Evolutionary conservation across 2,329 filamentous ascomycete species (phyloP).

Genomic region (Paraphoma sp.): DNA sequence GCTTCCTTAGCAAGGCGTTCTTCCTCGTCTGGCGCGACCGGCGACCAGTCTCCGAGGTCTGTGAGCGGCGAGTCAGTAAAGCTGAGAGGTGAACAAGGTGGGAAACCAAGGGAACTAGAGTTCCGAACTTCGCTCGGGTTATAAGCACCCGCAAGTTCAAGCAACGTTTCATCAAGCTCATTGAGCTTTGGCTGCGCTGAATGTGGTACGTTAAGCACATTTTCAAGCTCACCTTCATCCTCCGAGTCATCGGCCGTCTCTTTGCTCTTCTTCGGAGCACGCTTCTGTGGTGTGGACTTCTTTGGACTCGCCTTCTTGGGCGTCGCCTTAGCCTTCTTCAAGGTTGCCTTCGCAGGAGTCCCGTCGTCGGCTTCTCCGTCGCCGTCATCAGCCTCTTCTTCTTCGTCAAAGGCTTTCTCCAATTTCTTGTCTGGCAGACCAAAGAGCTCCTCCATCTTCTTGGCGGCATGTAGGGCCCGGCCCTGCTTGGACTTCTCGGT

Average conservation of each 20-base stretch:
- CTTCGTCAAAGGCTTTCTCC: constrained; percentile 8
- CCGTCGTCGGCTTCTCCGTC: neutral
- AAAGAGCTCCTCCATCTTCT: constrained; percentile 6
- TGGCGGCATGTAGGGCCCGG: neutral
- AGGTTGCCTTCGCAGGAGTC: no score
- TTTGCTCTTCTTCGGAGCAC: neutral
- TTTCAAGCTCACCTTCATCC: neutral
- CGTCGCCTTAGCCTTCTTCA: no score
- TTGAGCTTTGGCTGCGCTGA: constrained; percentile 1
- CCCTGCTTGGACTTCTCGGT: constrained; percentile 10
- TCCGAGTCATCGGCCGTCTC: neutral
- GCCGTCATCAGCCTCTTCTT: neutral
- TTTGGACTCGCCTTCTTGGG: neutral
- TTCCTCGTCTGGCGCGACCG: neutral
- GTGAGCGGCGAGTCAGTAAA: neutral
- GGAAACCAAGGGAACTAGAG: neutral
- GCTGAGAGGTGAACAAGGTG: neutral
- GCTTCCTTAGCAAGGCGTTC: neutral
- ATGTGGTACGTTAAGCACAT: neutral
- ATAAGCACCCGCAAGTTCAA: constrained; percentile 4
- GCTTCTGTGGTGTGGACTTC: neutral
- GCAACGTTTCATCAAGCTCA: constrained; percentile 5
- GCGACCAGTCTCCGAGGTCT: neutral
- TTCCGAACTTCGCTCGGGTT: neutral
- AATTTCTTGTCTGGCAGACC: constrained; percentile 7